Evolutionary conservation across 2,329 filamentous ascomycete genomes (phyloP).

Genomic region (Mycosphaerelloides madeirae): DNA sequence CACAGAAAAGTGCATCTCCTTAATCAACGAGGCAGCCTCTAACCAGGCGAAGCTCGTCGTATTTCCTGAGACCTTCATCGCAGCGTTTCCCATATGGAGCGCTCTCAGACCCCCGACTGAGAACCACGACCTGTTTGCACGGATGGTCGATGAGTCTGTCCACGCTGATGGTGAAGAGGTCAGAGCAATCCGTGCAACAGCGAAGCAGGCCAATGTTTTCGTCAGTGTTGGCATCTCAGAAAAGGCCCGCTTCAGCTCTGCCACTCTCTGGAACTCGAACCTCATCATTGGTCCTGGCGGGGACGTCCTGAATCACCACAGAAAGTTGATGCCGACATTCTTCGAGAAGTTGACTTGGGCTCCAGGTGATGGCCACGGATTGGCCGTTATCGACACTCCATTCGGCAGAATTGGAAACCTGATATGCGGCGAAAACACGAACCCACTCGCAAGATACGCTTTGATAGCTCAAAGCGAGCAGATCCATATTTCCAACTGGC

Average conservation of each 20-base stretch:
- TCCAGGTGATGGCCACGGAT: conserved; percentile 49
- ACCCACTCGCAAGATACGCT: conserved; percentile 50
- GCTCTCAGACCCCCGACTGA: conserved; percentile 43
- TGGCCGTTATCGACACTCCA: conserved; percentile 44
- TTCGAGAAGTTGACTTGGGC: conserved; percentile 55
- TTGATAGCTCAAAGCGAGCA: conserved; percentile 54
- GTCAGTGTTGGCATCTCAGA: conserved; percentile 52
- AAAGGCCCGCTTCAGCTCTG: conserved; percentile 40
- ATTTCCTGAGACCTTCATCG: conserved; percentile 52
- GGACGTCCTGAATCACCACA: conserved; percentile 47
- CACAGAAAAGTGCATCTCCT: conserved; percentile 43
- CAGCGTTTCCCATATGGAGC: conserved; percentile 45
- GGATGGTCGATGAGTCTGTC: conserved; percentile 43
- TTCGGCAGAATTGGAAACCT: conserved; percentile 46
- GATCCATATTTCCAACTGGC: conserved; percentile 54
- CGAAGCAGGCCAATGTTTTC: conserved; percentile 36
- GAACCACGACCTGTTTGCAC: conserved; percentile 49
- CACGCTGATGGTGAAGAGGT: conserved; percentile 47
- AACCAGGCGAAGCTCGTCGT: conserved; percentile 48
- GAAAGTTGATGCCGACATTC: conserved; percentile 54
- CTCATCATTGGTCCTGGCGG: conserved; percentile 45
- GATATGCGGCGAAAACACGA: conserved; percentile 57
- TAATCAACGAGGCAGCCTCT: conserved; percentile 44
- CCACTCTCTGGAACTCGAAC: conserved; percentile 50
- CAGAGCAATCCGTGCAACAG: conserved; percentile 36